Base-by-base conservation (phyloP, 2,329 filamentous ascomycete species). In the Hymenoscyphus occultus region DNA sequence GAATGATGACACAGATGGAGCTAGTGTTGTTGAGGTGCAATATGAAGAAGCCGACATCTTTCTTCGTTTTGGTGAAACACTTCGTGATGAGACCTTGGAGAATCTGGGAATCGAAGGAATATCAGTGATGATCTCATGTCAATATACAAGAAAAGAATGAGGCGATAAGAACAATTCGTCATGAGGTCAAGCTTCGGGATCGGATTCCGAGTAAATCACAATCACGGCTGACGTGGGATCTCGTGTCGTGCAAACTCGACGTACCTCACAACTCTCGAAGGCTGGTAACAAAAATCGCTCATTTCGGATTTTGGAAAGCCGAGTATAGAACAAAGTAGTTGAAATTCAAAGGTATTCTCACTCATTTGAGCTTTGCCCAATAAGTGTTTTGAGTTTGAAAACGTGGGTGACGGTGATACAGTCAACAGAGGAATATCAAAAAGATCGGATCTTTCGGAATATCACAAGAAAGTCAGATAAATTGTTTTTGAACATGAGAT, bases 311-410 rank as follows among this genome's bases (percentile, higher is more conserved):
- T 35, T 39, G 40, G 59, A 28, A 54, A 51, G 7, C 59, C 42
- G 13, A 10, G 51, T 19, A 39, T 51, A 54, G 28, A 54, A 54
- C 59, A 61, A 31, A 61, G 59, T 28, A 51, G n/a, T 51, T 19
- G 45, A 19, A 61, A 54, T 39, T 39, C 13, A 42, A 54, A 54
- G 5, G 59, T 35, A 4, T 54, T 16, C n/a, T 61, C 59, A 31
- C 32, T 61, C 59, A 61, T 61, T 31, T 54, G 59, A 58, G 51
- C 42, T 32, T 19, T n/a, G 19, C n/a, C 14, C n/a, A 12, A 45
- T n/a, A 19, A 14, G 12, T 45, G 35, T 35, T 39, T 40, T n/a
- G 40, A 14, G 14, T 40, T 22, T 13, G 22, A 14, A 45, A 60
- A 22, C 32, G 42, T 12, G 57, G 19, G 39, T 19, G n/a, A 19